Conservation (phyloP, 768 basidiomycete genomes). For the Agrocybe praecox region DNA sequence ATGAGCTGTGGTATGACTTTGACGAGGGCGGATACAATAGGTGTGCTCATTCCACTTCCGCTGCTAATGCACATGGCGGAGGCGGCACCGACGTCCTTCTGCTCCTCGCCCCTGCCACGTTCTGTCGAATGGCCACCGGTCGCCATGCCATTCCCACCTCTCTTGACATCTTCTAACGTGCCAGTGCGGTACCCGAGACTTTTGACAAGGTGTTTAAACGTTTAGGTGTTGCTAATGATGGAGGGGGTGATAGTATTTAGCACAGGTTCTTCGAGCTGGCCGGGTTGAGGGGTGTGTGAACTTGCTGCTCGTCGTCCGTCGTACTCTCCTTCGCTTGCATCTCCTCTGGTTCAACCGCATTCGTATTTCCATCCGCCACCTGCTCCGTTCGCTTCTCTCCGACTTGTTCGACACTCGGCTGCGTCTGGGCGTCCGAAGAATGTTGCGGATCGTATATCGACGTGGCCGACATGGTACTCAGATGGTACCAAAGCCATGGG, state of each 20-base stretch:
- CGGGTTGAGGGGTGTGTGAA: background rate
- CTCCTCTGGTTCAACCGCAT: background rate
- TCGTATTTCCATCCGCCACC: background rate
- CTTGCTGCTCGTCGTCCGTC: background rate
- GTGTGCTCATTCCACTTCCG: background rate
- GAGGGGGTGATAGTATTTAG: conserved; percentile 57
- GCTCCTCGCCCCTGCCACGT: conserved; percentile 7
- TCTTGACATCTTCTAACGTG: conserved; percentile 21
- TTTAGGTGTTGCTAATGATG: conserved; percentile 46
- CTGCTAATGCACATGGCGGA: background rate
- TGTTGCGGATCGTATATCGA: conserved; percentile 2
- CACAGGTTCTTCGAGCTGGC: background rate
- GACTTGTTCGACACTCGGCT: background rate
- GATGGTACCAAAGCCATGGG: conserved; percentile 66
- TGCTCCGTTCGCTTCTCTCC: background rate
- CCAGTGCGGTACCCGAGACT: conserved; percentile 42
- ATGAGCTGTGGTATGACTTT: background rate
- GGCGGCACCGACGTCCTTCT: background rate
- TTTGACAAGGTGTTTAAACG: conserved; percentile 50
- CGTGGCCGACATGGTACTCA: conserved; percentile 20
- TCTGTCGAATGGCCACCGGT: conserved; percentile 23
- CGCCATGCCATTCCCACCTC: conserved; percentile 62
- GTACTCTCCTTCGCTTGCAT: background rate
- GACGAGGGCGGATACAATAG: background rate
- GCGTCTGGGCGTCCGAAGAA: conserved; percentile 9